Base-by-base conservation (phyloP, 768 basidiomycete species). In the Calvatia gigantea region DNA sequence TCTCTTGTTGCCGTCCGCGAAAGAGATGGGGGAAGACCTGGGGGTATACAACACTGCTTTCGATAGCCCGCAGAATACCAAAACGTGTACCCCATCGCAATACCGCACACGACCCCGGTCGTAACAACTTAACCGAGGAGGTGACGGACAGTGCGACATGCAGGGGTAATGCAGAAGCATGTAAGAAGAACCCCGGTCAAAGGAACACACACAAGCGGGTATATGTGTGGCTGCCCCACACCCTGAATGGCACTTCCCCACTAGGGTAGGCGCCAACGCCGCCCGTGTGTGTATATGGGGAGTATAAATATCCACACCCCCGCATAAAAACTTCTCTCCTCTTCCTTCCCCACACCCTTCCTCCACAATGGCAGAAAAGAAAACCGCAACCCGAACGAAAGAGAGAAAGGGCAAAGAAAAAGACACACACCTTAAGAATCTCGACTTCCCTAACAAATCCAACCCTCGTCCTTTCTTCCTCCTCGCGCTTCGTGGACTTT, bases 361-460 rank as follows among this genome's bases (percentile, higher is more conserved):
- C 33, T 15, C 42, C n/a, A 23, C 41, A 19, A 11, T n/a, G n/a
- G 12, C 12, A 35, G 12, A 11, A 35, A 35, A 35, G 12, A n/a
- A 33, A 33, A 33, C 15, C 33, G 33, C 33, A 14, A 45, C n/a
- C 32, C 4, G 17, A 28, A 52, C 28, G 12, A 14, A 35, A 35
- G 25, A 50, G 23, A 48, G 46, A 35, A 46, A 57, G 54, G 25
- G 53, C 54, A 56, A 50, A 43, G n/a, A 56, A 51, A 58, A 38
- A 57, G 23, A 31, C 4, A 74, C 83, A 68, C 63, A 87, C 87
- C 70, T 86, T 78, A n/a, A 94, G 71, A 3, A 94, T 86, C 65
- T 91, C 88, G 14, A 91, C 91, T 70, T 93, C 91, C 25, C 91
- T 75, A 27, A 90, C 81, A 61, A 93, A 92, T 44, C 83, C 83